These are phyloP conservation scores for Aureobasidium sp. DNA, from an alignment of 2,329 filamentous ascomycete species.

Conservation along the genomic window DNA sequence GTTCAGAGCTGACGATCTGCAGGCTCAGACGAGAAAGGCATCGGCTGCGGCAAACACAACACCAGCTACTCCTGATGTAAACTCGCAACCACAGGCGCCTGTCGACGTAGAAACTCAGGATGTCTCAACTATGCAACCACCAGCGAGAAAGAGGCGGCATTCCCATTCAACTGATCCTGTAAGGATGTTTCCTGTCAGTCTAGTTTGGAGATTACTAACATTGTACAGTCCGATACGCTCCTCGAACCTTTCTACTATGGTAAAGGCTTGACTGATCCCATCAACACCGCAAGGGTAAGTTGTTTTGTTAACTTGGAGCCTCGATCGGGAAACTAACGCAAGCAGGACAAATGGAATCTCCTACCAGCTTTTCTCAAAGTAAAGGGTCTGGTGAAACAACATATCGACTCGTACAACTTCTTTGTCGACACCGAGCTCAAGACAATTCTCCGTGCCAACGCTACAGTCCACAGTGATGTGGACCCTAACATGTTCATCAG, in stretches of 20 bases:
- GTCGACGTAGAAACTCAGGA: conserved; percentile 4
- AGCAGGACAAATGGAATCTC: conserved; percentile 87
- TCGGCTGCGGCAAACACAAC: conserved; percentile 10
- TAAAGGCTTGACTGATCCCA: conserved; percentile 59
- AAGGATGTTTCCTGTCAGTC: background rate
- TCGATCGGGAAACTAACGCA: background rate
- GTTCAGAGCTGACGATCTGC: background rate
- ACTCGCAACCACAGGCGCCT: background rate
- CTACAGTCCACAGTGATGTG: conserved; percentile 80
- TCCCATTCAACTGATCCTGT: conserved; percentile 14
- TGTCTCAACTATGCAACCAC: background rate
- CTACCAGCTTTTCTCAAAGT: conserved; percentile 96
- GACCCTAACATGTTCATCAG: conserved; percentile 81
- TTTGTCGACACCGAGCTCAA: conserved; percentile 96
- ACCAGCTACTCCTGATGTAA: background rate
- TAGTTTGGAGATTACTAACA: background rate
- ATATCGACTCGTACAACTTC: conserved; percentile 98
- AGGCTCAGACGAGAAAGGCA: conserved; percentile 12
- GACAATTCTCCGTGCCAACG: conserved; percentile 89
- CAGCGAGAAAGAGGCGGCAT: conserved; percentile 11
- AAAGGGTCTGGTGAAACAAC: conserved; percentile 93
- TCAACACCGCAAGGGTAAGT: conserved; percentile 50
- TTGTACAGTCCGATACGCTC: conserved; percentile 42
- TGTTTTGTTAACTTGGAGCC: background rate
- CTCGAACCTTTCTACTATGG: conserved; percentile 63